Evolutionary conservation across 345 rosid species (phyloP).

Genomic region (Crucihimalaya himalaica): DNA sequence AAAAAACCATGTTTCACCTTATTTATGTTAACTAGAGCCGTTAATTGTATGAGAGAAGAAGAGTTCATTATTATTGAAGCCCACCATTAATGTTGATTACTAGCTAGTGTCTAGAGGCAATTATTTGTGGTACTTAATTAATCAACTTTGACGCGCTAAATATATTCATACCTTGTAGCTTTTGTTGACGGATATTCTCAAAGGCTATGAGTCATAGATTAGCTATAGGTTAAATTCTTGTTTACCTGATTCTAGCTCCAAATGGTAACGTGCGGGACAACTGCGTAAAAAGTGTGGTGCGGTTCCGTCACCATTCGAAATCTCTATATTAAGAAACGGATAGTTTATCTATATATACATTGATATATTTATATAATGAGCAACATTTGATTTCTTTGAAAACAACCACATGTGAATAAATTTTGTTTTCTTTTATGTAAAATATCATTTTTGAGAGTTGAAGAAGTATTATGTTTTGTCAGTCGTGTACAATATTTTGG

Average conservation of each 20-base stretch:
- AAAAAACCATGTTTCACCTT: neutral
- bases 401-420: neutral
- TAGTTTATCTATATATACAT: neutral
- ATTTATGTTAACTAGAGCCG: slow-evolving; percentile 23
- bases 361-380: neutral
- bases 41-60: neutral
- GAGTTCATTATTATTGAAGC: slow-evolving; percentile 19
- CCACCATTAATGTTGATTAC: slow-evolving; percentile 11
- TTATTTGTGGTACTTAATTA: neutral
- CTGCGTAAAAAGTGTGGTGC: too few species aligned
- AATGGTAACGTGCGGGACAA: too few species aligned
- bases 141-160: slow-evolving; percentile 10
- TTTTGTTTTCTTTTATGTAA: neutral
- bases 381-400: neutral
- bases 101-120: slow-evolving; percentile 8
- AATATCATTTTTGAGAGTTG: neutral
- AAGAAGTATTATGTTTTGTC: neutral
- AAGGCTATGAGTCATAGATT: neutral
- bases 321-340: too few species aligned
- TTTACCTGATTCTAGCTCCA: too few species aligned
- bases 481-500: too few species aligned
- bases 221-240: neutral
- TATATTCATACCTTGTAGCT: neutral
- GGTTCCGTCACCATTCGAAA: too few species aligned
- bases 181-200: slow-evolving; percentile 13